Evolutionary conservation across 768 basidiomycete genomes (phyloP), one percentile per base, ranked within the genome.

Genomic region (Podaxis sp.): DNA sequence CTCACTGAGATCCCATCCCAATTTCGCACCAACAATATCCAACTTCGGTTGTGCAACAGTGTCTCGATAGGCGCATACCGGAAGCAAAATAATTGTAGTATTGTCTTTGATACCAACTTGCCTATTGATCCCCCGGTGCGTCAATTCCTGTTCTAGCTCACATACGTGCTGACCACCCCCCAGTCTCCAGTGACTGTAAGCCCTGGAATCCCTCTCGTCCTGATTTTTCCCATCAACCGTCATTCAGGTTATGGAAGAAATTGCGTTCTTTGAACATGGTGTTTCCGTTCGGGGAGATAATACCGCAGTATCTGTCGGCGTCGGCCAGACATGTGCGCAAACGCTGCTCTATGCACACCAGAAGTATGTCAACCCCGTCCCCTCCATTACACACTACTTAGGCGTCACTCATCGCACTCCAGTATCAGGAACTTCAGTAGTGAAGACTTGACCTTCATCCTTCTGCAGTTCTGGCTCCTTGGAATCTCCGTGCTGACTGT

Each of bases 381-480:
- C 28, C 28, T 42, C 32, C 38, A 13, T 35, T 25, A 57, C 23
- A 1, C 35, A 42, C 11, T 6, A 40, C n/a, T 21, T n/a, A 35
- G 23, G 7, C 9, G 7, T 7, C 57, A 14, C 38, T 54, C 14
- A 51, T 4, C 50, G 13, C 6, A 55, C 25, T 50, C 3, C 28
- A 84, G 83, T 21, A 68, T 82, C 38, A 67, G 72, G 13, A 77
- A 80, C 51, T 74, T 74, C 18, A 71, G 69, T 25, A 73, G 81
- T 3, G 82, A 85, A 61, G 82, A 83, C 56, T 64, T 82, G 5
- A 72, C 79, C 1, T 73, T 78, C 62, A 70, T 84, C 21, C 69
- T 74, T 38, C 68, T 82, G 1, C 82, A 86, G 62, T 79, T 84
- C 65, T 86, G 82, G 82, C 73, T 86, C 5, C 72, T 85, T 25